These are phyloP conservation scores for Boletus reticuloceps DNA, from an alignment of 768 basidiomycete species.

Conservation along the genomic window DNA sequence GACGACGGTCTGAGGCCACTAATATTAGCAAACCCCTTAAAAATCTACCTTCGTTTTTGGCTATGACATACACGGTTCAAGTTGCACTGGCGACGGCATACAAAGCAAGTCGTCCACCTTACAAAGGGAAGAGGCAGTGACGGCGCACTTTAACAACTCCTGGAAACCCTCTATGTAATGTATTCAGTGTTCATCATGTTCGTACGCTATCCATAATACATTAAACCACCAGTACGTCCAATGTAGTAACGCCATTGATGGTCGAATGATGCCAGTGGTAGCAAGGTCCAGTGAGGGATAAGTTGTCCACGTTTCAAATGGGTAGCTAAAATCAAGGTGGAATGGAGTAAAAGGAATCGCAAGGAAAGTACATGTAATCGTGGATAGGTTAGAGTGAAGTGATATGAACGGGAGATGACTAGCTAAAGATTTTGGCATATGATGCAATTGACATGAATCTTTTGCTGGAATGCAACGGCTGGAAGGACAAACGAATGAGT, in stretches of 20 bases:
- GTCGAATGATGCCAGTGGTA: conserved; percentile 8
- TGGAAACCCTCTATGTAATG: conserved; percentile 5
- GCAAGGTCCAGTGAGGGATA: conserved; percentile 13
- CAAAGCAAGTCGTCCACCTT: too few relatives aligned
- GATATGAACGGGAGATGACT: conserved; percentile 32
- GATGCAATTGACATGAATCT: conserved; percentile 59
- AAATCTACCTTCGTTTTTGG: background rate
- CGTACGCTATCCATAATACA: conserved; percentile 25
- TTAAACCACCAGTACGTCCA: conserved; percentile 15
- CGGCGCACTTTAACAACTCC: background rate
- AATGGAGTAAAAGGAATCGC: background rate
- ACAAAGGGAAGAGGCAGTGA: background rate
- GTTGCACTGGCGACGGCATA: too few relatives aligned
- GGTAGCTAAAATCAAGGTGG: background rate
- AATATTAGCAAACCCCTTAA: background rate
- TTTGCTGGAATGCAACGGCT: conserved; percentile 64
- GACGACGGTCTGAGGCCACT: conserved; percentile 2
- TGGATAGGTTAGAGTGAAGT: conserved; percentile 27
- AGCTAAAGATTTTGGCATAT: conserved; percentile 66
- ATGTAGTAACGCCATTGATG: conserved; percentile 6
- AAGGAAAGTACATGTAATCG: conserved; percentile 27
- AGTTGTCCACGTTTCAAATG: conserved; percentile 11
- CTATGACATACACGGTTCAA: too few relatives aligned
- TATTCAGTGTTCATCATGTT: conserved; percentile 12
- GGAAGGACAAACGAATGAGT: conserved; percentile 7